Evolutionary conservation across 2,329 filamentous ascomycete species (phyloP).

Genomic region (Diplodia scrobiculata): DNA sequence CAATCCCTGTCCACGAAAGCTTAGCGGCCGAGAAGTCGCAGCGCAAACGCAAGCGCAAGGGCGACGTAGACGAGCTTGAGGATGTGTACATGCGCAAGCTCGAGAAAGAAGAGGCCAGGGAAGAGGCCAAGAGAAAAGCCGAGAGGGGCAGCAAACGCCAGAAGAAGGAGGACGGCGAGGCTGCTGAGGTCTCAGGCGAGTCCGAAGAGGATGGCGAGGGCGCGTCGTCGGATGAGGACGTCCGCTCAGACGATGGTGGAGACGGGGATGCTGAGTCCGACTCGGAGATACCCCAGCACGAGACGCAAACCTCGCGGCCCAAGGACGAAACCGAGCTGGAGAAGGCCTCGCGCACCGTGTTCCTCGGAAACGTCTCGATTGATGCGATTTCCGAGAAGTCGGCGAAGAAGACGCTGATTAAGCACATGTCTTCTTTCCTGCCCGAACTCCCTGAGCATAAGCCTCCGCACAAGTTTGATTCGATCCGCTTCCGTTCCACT

Average conservation of each 20-base stretch:
- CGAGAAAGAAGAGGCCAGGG: conserved; percentile 51
- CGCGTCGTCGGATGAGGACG: no score
- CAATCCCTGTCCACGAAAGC: conserved; percentile 37
- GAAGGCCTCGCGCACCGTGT: conserved; percentile 86
- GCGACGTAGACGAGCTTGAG: conserved; percentile 69
- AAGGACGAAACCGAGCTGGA: conserved; percentile 65
- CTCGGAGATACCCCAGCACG: conserved; percentile 55
- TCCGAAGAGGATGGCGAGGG: conserved; percentile 37
- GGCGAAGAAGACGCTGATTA: conserved; percentile 73
- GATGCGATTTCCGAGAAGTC: conserved; percentile 79
- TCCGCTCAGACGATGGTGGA: no score
- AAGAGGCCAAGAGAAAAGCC: conserved; percentile 38
- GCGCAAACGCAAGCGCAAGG: conserved; percentile 53
- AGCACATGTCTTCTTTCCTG: conserved; percentile 77
- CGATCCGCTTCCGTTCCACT: conserved; percentile 89
- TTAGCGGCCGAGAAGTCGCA: conserved; percentile 34
- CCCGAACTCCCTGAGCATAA: conserved; percentile 52
- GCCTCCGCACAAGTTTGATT: conserved; percentile 74
- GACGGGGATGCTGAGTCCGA: conserved; percentile 49
- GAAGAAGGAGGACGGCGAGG: conserved; percentile 41
- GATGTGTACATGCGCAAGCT: conserved; percentile 69
- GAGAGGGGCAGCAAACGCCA: conserved; percentile 44
- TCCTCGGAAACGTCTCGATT: conserved; percentile 86
- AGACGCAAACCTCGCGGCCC: conserved; percentile 49
- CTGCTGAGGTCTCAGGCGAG: background rate